Conservation (phyloP, 2,329 filamentous ascomycete genomes). For the Aspergillus spinulosporus region DNA sequence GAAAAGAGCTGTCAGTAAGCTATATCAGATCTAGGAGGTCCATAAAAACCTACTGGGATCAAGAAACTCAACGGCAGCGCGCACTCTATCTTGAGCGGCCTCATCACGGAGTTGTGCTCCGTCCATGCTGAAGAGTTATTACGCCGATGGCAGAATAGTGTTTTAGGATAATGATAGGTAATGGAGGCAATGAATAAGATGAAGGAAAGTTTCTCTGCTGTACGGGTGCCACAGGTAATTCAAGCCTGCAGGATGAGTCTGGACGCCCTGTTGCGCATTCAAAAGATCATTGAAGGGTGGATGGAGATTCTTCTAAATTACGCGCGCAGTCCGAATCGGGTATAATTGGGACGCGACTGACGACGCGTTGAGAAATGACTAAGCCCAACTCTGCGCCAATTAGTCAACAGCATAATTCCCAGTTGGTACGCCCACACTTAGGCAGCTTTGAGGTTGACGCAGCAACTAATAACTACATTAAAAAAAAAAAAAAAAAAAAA, state of each 20-base stretch:
- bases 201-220: background rate
- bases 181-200: conserved; percentile 17
- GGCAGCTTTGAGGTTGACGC: too few relatives aligned
- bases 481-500: too few relatives aligned
- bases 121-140: conserved; percentile 59
- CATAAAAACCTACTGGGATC: conserved; percentile 71
- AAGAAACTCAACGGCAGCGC: conserved; percentile 86
- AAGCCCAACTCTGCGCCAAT: background rate
- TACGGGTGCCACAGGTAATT: conserved; percentile 4
- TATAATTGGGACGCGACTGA: conserved; percentile 37
- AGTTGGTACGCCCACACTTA: too few relatives aligned
- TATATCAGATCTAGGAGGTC: background rate
- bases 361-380: conserved; percentile 14
- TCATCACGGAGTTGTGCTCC: conserved; percentile 77
- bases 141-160: conserved; percentile 14
- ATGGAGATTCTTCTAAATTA: conserved; percentile 23
- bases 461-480: too few relatives aligned
- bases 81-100: conserved; percentile 77
- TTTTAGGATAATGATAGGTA: conserved; percentile 12
- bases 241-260: conserved; percentile 17
- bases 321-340: conserved; percentile 34
- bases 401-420: too few relatives aligned
- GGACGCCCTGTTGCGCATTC: conserved; percentile 2
- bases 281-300: conserved; percentile 16
- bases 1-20: conserved; percentile 3